Percentiles rank a stretch among this genome's conserved stretches.
Evolutionary conservation across 257 asterid genomes (phyloP).

Genomic region (Fraxinus quadrangulata): DNA sequence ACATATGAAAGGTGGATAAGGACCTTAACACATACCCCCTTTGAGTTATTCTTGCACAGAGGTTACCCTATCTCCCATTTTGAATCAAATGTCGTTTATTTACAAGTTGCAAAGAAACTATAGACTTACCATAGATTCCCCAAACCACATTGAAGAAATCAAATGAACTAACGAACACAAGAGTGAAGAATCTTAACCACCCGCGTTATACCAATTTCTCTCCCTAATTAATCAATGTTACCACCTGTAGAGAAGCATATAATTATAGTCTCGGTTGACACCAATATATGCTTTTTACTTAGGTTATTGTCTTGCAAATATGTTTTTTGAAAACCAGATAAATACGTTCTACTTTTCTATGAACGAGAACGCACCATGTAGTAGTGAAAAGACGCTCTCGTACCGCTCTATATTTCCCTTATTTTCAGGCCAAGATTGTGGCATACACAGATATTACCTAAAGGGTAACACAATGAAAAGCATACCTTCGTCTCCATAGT

Average conservation of each 20-base stretch:
- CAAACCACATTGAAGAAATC: background rate
- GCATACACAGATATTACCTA: background rate
- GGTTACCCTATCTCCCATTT: background rate
- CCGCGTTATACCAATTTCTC: background rate
- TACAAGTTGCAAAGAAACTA: background rate
- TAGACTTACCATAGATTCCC: background rate
- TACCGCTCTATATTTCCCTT: background rate
- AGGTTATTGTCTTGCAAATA: background rate
- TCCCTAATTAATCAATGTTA: background rate
- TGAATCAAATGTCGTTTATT: background rate
- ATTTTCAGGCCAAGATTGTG: background rate
- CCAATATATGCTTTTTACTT: background rate
- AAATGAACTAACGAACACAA: background rate
- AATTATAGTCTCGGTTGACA: background rate
- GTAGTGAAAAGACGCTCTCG: background rate
- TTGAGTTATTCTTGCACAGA: background rate
- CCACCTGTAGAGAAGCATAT: background rate
- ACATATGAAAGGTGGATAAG: background rate
- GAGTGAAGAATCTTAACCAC: background rate
- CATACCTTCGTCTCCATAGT: conserved; percentile 93
- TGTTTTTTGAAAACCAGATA: background rate
- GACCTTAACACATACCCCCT: background rate
- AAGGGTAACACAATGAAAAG: background rate
- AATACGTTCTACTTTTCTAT: background rate
- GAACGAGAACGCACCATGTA: background rate